Evolutionary conservation across 192 early-diverging fungal species (phyloP).

Genomic region (Linnemannia zychae): DNA sequence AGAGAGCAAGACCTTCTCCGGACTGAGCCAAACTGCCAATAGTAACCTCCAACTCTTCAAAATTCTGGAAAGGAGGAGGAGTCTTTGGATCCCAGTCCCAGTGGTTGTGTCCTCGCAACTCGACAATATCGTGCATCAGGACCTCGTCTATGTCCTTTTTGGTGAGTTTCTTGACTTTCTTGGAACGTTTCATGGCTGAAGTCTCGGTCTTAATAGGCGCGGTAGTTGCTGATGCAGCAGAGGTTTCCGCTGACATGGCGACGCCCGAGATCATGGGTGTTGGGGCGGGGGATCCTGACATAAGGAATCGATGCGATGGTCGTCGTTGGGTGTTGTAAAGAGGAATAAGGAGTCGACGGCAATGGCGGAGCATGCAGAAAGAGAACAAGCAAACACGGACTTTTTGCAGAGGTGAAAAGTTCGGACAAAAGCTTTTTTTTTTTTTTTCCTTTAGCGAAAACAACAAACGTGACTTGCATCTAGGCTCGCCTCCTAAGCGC

Average conservation of each 20-base stretch:
- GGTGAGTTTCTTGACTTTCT: slow-evolving; percentile 51
- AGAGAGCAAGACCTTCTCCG: slow-evolving; percentile 39
- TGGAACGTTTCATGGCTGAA: slow-evolving; percentile 23
- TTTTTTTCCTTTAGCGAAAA: slow-evolving; percentile 16
- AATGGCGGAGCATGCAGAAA: slow-evolving; percentile 32
- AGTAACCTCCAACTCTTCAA: slow-evolving; percentile 50
- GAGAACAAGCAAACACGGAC: slow-evolving; percentile 4
- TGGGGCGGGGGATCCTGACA: slow-evolving; percentile 79
- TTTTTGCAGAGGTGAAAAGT: not conserved
- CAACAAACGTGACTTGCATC: slow-evolving; percentile 12
- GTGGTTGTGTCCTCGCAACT: slow-evolving; percentile 43
- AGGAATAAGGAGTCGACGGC: slow-evolving; percentile 16
- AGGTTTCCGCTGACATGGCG: slow-evolving; percentile 7
- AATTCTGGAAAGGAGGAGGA: slow-evolving; percentile 54
- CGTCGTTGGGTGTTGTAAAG: not conserved
- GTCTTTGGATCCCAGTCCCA: slow-evolving; percentile 52
- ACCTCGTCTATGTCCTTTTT: slow-evolving; percentile 57
- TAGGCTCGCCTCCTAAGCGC: slow-evolving; percentile 9
- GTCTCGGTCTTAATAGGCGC: not conserved
- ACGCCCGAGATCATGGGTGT: slow-evolving; percentile 60
- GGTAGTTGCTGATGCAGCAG: slow-evolving; percentile 6
- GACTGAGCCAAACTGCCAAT: slow-evolving; percentile 54
- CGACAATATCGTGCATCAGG: slow-evolving; percentile 51
- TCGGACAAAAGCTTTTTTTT: slow-evolving; percentile 14
- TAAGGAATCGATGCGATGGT: slow-evolving; percentile 55